A percentile compares a stretch with the other conserved stretches of the same genome.
Evolutionary conservation across 352 stramenopile species (phyloP).

Genomic region (Globisporangium paddicum): DNA sequence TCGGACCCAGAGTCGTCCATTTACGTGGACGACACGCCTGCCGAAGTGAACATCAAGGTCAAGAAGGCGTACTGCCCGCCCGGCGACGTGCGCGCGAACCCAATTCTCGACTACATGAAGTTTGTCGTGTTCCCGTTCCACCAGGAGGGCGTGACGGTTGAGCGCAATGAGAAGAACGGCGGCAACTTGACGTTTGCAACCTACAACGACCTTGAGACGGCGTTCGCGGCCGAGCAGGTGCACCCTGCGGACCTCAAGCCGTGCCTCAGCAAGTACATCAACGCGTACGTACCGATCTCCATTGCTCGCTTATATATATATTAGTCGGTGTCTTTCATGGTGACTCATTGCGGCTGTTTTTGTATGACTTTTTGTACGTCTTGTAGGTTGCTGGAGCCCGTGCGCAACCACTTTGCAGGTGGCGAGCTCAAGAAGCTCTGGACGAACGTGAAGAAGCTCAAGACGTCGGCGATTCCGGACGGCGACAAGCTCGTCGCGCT

Average conservation of each 20-base stretch:
- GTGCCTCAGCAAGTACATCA: conserved; percentile 90
- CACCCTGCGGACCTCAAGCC: conserved; percentile 97
- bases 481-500: conserved; percentile 73
- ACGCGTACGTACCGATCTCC: conserved; percentile 34
- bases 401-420: conserved; percentile 94
- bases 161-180: conserved; percentile 83
- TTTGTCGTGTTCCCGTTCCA: conserved; percentile 92
- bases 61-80: conserved; percentile 98
- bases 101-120: conserved; percentile 96
- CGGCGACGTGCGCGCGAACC: conserved; percentile 88
- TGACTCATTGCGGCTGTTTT: not conserved
- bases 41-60: conserved; percentile 96
- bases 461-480: conserved; percentile 56
- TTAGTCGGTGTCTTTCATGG: not conserved
- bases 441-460: conserved; percentile 90
- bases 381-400: conserved; percentile 89
- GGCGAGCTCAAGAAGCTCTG: conserved; percentile 95
- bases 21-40: conserved; percentile 96
- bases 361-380: not conserved
- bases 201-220: conserved; percentile 89
- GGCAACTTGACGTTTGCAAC: conserved; percentile 86
- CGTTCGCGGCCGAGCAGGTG: conserved; percentile 90
- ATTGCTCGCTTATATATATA: not conserved
- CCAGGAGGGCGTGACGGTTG: conserved; percentile 59
- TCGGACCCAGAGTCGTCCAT: conserved; percentile 97